Evolutionary conservation across 306 rosid species (phyloP), one percentile per base, ranked within the genome.

Genomic region (Lathyrus aphaca): DNA sequence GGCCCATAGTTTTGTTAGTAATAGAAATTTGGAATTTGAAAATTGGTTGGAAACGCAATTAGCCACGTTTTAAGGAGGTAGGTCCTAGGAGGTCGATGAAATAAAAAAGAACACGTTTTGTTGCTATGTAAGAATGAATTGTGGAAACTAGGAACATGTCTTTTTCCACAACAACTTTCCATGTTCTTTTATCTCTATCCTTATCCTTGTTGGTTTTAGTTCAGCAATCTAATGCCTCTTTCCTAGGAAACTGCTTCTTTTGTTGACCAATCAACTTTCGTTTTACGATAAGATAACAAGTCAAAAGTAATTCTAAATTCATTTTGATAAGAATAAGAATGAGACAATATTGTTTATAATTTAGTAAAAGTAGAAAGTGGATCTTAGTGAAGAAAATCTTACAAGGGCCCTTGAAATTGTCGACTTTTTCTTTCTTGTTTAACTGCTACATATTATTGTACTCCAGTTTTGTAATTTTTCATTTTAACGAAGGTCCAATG

Each of bases 181-280:
- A 68, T 56, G 32, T 68, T 74, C 61, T 68, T 66, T 1, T 66
- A 12, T 73, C 56, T 75, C 79, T 60, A 82, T 77, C 83, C 84
- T 75, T 76, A 87, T 80, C 87, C 56, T 74, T 49, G 72, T 70
- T 66, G 71, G 39, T 62, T 69, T 72, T 82, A 70, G 76, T 79
- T 72, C 40, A 50, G 56, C 64, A 38, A 79, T 81, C 75, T 71
- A 30, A 79, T 81, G 77, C 77, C 68, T 56, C 74, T 76, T 79
- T 81, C 74, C 78, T 74, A 64, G 84, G 82, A 76, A 64, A 74
- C 84, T 70, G 81, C 86, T 74, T 77, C 85, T 69, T 56, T 64
- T 73, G 72, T 68, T 75, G 62, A 87, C 77, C 69, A 3, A 66
- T 45, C 19, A 43, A 37, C 16, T 39, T 51, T 44, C 16, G 15